phyloP scores from a whole-genome alignment of 2,329 filamentous ascomycete genomes.

The Trichoderma cornu-damae region DNA sequence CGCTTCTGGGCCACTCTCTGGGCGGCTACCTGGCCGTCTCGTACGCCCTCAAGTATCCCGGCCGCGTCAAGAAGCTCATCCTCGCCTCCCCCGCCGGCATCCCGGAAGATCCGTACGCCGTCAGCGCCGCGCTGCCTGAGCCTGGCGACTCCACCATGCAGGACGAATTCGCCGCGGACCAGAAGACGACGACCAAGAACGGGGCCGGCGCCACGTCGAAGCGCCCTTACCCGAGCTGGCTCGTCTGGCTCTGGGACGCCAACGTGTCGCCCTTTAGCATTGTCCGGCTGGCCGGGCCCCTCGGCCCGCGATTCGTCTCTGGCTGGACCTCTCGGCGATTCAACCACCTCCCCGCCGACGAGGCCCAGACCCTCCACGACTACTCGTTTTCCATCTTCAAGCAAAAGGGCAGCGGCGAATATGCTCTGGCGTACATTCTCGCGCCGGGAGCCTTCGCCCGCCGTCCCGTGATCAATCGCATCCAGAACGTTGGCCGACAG shows the following conservation, averaged over 20 bases:
- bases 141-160: slow-evolving; percentile 66
- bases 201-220: slow-evolving; percentile 36
- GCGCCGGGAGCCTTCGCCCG: slow-evolving; percentile 91
- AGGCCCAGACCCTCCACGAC: slow-evolving; percentile 80
- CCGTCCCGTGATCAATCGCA: slow-evolving; percentile 78
- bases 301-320: slow-evolving; percentile 87
- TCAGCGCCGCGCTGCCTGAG: slow-evolving; percentile 74
- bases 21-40: slow-evolving; percentile 93
- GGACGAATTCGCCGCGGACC: slow-evolving; percentile 75
- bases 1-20: slow-evolving; percentile 84
- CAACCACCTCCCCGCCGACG: slow-evolving; percentile 73
- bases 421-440: slow-evolving; percentile 85
- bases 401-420: slow-evolving; percentile 87
- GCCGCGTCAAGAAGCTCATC: slow-evolving; percentile 90
- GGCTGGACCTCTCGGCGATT: slow-evolving; percentile 94
- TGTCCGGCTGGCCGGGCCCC: slow-evolving; percentile 78
- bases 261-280: slow-evolving; percentile 94
- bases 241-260: slow-evolving; percentile 92
- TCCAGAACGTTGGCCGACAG: slow-evolving; percentile 82
- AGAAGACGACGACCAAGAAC: slow-evolving; percentile 48
- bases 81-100: slow-evolving; percentile 91
- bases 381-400: slow-evolving; percentile 95
- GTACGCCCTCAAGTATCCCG: slow-evolving; percentile 94
- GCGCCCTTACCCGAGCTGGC: slow-evolving; percentile 72
- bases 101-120: slow-evolving; percentile 87